Conservation (phyloP, 148 eudicot genomes). For the Heliosperma pusillum region DNA sequence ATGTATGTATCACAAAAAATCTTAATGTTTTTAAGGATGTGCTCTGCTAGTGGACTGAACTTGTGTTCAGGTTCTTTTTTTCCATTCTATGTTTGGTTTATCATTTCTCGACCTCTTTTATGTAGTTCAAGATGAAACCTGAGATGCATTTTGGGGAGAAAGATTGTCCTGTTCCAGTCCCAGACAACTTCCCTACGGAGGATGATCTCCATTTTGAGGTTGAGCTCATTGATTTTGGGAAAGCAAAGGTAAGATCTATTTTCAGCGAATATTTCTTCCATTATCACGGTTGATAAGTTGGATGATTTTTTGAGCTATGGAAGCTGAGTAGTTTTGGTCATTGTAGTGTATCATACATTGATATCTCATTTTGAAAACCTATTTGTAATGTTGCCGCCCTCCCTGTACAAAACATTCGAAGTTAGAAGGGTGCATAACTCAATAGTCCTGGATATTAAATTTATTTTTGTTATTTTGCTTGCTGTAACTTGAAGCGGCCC, state of each 20-base stretch:
- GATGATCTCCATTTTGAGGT: constrained; percentile 90
- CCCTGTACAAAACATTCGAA: background rate
- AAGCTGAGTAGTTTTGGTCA: background rate
- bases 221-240: constrained; percentile 82
- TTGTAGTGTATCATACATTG: background rate
- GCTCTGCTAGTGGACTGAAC: constrained; percentile 8
- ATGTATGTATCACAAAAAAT: background rate
- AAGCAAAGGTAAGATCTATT: constrained; percentile 66
- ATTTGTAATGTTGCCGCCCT: background rate
- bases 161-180: constrained; percentile 77
- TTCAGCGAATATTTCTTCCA: background rate
- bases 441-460: background rate
- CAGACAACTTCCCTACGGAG: constrained; percentile 83
- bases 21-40: background rate
- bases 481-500: background rate
- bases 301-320: background rate
- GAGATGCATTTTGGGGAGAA: constrained; percentile 94
- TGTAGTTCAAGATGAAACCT: constrained; percentile 91
- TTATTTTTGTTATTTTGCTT: background rate
- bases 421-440: background rate
- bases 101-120: constrained; percentile 14
- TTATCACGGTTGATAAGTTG: background rate
- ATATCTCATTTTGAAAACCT: background rate
- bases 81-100: background rate
- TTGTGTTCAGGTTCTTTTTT: background rate